Base-by-base conservation (phyloP, 2,329 filamentous ascomycete species). In the Huntiella abstrusa region DNA sequence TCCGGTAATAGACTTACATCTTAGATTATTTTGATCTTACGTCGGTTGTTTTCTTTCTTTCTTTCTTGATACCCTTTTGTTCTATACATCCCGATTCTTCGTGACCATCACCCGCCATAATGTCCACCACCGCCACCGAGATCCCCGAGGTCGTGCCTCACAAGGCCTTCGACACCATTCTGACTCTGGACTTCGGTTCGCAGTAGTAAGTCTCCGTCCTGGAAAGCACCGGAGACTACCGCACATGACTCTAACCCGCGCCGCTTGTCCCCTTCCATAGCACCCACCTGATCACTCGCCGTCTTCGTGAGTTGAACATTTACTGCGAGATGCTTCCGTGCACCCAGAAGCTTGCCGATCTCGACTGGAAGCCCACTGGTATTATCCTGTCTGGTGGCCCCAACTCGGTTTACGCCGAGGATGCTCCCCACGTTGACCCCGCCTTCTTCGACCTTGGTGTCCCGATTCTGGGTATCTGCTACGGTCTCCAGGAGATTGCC, bases 241-340 rank as follows among this genome's bases (percentile, higher is more conserved):
- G 33, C 15, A 15, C 15, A 15, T 13, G 15, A 8, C 37, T 37
- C 3, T 37, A 19, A 17, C 12, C 43, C 28, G 4, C 22, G 19
- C 11, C 4, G 6, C 40, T 41, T 41, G 40, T 38, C 16, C 5
- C n/a, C 17, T 34, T 33, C 17, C 79, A 83, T 62, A 80, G 78
- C 56, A 77, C 75, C 36, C 80, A 86, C 60, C 67, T 87, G 35
- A 85, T 87, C 57, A 76, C 77, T 7, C 70, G 83, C 46, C 75
- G 83, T 33, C 70, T 92, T 22, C 73, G 85, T 54, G 75, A 81
- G 55, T 71, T 92, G 62, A 80, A 80, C 65, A 73, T 92, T 60
- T 94, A 83, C 67, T 77, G 77, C 51, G 86, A 94, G 66, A 81
- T 93, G 78, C 75, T 92, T 38, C 83, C 83, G 16, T 93, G 86